These are phyloP conservation scores for Phaeosphaeriaceae sp. DNA, from an alignment of 2,329 filamentous ascomycete species.

Conservation along the genomic window DNA sequence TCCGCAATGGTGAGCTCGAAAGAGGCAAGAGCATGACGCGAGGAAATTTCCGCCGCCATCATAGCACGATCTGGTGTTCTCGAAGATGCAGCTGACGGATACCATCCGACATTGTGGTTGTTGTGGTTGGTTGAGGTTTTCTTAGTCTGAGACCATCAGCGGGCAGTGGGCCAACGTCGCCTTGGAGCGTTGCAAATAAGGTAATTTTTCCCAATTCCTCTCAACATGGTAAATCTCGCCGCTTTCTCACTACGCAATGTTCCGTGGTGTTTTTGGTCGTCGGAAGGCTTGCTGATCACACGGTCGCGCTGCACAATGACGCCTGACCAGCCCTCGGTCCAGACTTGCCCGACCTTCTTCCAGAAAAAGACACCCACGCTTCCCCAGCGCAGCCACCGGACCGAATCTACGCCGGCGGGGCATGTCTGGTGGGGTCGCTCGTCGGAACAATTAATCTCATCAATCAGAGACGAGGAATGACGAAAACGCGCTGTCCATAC, in stretches of 20 bases:
- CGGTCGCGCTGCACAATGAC: constrained; percentile 29
- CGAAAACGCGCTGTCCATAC: background rate
- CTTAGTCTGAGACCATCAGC: constrained; percentile 21
- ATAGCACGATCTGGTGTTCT: constrained; percentile 25
- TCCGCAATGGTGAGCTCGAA: constrained; percentile 20
- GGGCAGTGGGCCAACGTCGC: constrained; percentile 19
- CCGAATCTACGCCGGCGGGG: constrained; percentile 35
- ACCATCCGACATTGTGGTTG: constrained; percentile 11
- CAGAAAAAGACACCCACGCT: constrained; percentile 12
- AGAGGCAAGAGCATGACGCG: constrained; percentile 12
- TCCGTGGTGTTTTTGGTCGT: background rate
- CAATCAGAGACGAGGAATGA: constrained; percentile 33
- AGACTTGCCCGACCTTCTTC: constrained; percentile 23
- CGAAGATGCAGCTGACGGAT: constrained; percentile 23
- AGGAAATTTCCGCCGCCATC: constrained; percentile 40
- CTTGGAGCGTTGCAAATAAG: constrained; percentile 10
- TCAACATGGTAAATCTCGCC: constrained; percentile 39
- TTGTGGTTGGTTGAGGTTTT: constrained; percentile 31
- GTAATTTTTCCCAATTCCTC: constrained; percentile 15
- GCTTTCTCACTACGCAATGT: constrained; percentile 12
- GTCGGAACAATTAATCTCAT: constrained; percentile 45
- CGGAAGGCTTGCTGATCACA: constrained; percentile 19
- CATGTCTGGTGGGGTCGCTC: constrained; percentile 29
- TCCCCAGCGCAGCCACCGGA: background rate
- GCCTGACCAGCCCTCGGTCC: constrained; percentile 23